A percentile compares a stretch with the other conserved stretches of the same genome.
Evolutionary conservation across 164 flowering plant genomes (phyloP).

Genomic region (Brasenia schreberi): DNA sequence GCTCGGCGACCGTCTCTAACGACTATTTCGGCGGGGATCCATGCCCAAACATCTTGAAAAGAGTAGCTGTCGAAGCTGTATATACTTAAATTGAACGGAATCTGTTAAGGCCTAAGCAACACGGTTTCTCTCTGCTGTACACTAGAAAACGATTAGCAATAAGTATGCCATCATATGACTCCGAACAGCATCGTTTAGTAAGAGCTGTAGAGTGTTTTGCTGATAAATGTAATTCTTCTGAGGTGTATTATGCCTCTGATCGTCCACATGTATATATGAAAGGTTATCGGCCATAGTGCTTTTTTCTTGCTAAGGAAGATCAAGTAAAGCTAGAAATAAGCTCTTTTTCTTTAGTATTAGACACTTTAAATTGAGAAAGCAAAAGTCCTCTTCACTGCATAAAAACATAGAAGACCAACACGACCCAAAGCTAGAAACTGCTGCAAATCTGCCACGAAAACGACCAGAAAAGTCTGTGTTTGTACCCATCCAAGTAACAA

Average conservation of each 20-base stretch:
- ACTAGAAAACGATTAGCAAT: not conserved
- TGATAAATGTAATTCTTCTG: not conserved
- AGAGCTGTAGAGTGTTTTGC: not conserved
- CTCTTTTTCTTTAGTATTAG: too few species aligned
- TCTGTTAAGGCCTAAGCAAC: not conserved
- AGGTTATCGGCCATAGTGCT: too few species aligned
- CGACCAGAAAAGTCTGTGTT: too few species aligned
- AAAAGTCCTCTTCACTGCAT: too few species aligned
- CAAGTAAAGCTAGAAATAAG: too few species aligned
- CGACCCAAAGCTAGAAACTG: too few species aligned
- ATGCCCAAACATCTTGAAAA: slow-evolving; percentile 76
- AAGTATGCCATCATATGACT: not conserved
- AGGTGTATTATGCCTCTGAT: not conserved
- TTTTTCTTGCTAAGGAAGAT: too few species aligned
- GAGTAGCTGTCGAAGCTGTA: slow-evolving; percentile 79
- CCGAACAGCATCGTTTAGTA: too few species aligned
- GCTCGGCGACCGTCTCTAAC: slow-evolving; percentile 65
- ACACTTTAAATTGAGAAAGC: too few species aligned
- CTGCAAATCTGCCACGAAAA: too few species aligned
- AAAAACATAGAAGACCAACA: too few species aligned
- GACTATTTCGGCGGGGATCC: slow-evolving; percentile 79
- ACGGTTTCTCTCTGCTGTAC: not conserved
- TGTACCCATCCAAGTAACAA: too few species aligned
- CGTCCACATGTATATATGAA: not conserved
- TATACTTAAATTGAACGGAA: slow-evolving; percentile 17